These are phyloP conservation scores for Argentina anserina DNA, from an alignment of 306 rosid species.

Conservation along the genomic window DNA sequence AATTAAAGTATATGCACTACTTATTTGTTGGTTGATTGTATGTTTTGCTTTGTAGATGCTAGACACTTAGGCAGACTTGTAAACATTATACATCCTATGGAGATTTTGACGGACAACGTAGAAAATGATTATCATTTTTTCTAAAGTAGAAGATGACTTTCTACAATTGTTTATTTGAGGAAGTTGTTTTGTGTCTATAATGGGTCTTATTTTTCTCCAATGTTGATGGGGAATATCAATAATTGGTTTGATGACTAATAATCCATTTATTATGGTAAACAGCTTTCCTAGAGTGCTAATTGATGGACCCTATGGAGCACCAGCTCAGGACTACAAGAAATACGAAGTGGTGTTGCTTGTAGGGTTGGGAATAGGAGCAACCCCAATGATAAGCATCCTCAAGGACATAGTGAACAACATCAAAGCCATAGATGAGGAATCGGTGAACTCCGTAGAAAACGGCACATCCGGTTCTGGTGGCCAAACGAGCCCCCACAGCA, in stretches of 20 bases:
- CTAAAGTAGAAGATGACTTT: neutral
- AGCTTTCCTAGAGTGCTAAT: constrained; percentile 46
- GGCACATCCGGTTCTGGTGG: neutral
- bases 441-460: constrained; percentile 18
- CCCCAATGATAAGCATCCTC: constrained; percentile 67
- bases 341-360: constrained; percentile 61
- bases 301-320: constrained; percentile 79
- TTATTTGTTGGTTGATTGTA: neutral
- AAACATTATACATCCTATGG: neutral
- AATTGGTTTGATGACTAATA: neutral
- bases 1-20: neutral
- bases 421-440: constrained; percentile 44
- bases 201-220: neutral
- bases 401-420: constrained; percentile 56
- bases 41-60: neutral
- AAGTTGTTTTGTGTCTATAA: constrained; percentile 9
- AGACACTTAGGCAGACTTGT: constrained; percentile 4
- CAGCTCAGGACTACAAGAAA: constrained; percentile 66
- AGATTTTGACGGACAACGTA: neutral
- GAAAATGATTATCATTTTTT: neutral
- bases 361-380: constrained; percentile 68
- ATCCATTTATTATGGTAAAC: constrained; percentile 2
- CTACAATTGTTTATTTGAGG: neutral
- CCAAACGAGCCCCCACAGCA: neutral
- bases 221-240: neutral